Evolutionary conservation across 495 filamentous ascomycete species (phyloP).

Genomic region (Neurospora sublineolata): DNA sequence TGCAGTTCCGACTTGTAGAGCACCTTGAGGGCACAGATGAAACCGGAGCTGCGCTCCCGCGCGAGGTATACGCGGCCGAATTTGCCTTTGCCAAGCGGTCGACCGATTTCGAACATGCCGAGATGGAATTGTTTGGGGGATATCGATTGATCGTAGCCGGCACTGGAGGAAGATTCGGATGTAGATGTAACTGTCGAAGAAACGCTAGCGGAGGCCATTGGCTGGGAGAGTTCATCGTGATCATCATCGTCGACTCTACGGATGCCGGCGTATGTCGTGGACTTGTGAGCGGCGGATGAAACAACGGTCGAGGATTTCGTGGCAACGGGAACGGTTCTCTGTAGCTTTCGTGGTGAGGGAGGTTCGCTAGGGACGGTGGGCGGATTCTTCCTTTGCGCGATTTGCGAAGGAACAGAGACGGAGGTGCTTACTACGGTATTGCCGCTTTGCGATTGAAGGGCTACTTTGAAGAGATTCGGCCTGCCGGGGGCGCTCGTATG

Average conservation of each 20-base stretch:
- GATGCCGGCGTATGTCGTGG: neutral
- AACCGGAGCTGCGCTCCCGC: constrained; percentile 75
- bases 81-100: constrained; percentile 92
- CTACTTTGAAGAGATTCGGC: constrained; percentile 67
- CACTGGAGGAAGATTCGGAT: constrained; percentile 18
- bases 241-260: neutral
- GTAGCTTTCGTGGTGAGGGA: constrained; percentile 27
- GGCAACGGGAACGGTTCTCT: constrained; percentile 9
- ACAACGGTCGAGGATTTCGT: neutral
- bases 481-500: constrained; percentile 48
- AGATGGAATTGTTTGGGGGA: constrained; percentile 73
- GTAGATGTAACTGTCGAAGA: constrained; percentile 16
- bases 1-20: constrained; percentile 90
- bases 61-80: constrained; percentile 95
- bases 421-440: constrained; percentile 41
- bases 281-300: neutral
- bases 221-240: neutral
- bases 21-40: constrained; percentile 94
- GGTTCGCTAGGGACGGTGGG: constrained; percentile 12
- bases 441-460: constrained; percentile 55
- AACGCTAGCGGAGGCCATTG: neutral
- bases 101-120: constrained; percentile 98
- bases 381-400: constrained; percentile 39
- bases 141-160: neutral
- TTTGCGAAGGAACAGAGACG: constrained; percentile 56